Evolutionary conservation across 2,329 filamentous ascomycete species (phyloP).

Genomic region (Lachnellula subtilissima): DNA sequence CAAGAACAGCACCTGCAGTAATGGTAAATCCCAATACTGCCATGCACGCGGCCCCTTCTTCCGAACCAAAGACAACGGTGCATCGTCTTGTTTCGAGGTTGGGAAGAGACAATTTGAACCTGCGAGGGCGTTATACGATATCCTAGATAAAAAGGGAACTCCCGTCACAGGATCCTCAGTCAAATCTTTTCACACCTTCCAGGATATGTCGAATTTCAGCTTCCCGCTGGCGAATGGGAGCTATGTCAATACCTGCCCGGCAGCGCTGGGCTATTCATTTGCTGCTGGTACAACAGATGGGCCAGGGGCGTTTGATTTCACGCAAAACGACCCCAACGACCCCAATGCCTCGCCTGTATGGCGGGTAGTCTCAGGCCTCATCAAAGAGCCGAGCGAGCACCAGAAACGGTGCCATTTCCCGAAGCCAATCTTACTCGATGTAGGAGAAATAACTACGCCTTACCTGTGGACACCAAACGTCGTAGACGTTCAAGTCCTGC

Average conservation of each 20-base stretch:
- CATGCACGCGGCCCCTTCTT: slow-evolving; percentile 71
- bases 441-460: slow-evolving; percentile 71
- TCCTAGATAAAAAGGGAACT: slow-evolving; percentile 38
- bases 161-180: slow-evolving; percentile 61
- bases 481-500: slow-evolving; percentile 80
- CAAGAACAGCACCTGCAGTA: slow-evolving; percentile 77
- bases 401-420: slow-evolving; percentile 73
- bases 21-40: slow-evolving; percentile 64
- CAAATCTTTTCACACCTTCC: slow-evolving; percentile 79
- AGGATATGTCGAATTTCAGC: slow-evolving; percentile 71
- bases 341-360: slow-evolving; percentile 66
- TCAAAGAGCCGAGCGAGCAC: slow-evolving; percentile 64
- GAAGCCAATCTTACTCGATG: slow-evolving; percentile 84
- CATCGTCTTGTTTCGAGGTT: slow-evolving; percentile 71
- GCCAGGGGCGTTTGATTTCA: slow-evolving; percentile 88
- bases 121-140: slow-evolving; percentile 55
- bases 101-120: slow-evolving; percentile 66
- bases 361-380: slow-evolving; percentile 66
- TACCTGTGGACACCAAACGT: slow-evolving; percentile 91
- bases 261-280: slow-evolving; percentile 86
- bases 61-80: slow-evolving; percentile 62
- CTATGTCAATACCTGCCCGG: slow-evolving; percentile 70
- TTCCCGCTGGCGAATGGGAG: slow-evolving; percentile 72
- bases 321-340: slow-evolving; percentile 73
- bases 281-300: slow-evolving; percentile 90